These are phyloP conservation scores for Fusarium zealandicum DNA, from an alignment of 2,329 filamentous ascomycete genomes.

Conservation along the genomic window DNA sequence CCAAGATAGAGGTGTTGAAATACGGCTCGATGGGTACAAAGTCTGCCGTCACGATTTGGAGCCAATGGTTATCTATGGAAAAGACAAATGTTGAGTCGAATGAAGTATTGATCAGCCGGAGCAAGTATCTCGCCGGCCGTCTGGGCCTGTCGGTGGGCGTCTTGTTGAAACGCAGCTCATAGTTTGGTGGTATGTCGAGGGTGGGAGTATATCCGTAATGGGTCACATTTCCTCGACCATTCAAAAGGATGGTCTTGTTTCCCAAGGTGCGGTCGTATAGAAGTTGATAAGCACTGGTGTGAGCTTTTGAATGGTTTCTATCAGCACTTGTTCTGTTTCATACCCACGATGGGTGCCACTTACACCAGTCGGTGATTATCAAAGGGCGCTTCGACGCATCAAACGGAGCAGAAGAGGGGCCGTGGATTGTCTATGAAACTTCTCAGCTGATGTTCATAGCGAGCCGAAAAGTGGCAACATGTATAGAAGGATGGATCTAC, in stretches of 20 bases:
- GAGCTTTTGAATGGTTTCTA: not conserved
- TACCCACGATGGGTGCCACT: not conserved
- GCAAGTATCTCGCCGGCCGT: slow-evolving; percentile 21
- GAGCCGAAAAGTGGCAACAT: not conserved
- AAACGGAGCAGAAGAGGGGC: slow-evolving; percentile 27
- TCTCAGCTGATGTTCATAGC: not conserved
- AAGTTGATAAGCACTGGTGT: slow-evolving; percentile 23
- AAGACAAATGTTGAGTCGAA: slow-evolving; percentile 35
- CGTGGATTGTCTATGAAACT: slow-evolving; percentile 25
- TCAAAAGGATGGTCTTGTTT: slow-evolving; percentile 33
- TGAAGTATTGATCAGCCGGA: slow-evolving; percentile 34
- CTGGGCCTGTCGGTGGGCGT: slow-evolving; percentile 28
- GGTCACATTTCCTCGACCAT: slow-evolving; percentile 25
- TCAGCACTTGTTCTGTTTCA: not conserved
- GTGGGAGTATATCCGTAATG: slow-evolving; percentile 19
- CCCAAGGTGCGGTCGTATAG: slow-evolving; percentile 1
- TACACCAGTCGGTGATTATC: slow-evolving; percentile 34
- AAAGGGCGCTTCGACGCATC: slow-evolving; percentile 25
- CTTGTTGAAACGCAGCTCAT: slow-evolving; percentile 28
- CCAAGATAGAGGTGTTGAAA: slow-evolving; percentile 15
- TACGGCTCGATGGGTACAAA: slow-evolving; percentile 35
- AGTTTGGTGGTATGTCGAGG: slow-evolving; percentile 7
- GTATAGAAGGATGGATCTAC: fast-evolving
- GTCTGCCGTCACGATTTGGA: slow-evolving; percentile 26
- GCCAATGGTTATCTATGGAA: slow-evolving; percentile 36